Conservation (phyloP, 192 early-diverging fungal species). For the Coemansia sp. region DNA sequence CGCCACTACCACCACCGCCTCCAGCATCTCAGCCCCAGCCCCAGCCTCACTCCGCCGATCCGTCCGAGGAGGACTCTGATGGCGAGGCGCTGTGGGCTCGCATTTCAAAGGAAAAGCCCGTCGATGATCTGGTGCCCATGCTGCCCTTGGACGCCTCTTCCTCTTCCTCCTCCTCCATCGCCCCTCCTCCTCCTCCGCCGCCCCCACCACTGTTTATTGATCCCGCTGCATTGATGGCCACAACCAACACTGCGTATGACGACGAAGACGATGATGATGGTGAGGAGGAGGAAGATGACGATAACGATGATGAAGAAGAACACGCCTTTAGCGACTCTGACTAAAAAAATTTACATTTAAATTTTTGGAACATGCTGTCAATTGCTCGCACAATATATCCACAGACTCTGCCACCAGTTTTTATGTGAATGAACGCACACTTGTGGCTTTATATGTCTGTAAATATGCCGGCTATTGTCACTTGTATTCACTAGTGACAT, state of each 20-base stretch:
- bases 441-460: no score
- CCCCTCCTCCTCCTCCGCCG: no score
- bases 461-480: no score
- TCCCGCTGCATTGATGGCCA: not conserved
- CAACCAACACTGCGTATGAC: not conserved
- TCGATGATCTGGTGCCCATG: conserved; percentile 35
- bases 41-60: not conserved
- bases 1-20: not conserved
- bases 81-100: conserved; percentile 46
- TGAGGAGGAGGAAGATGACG: not conserved
- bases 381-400: no score
- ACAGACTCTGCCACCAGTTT: no score
- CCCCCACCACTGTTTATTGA: not conserved
- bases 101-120: conserved; percentile 29
- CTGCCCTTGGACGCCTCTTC: not conserved
- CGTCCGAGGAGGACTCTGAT: conserved; percentile 22
- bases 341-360: not conserved
- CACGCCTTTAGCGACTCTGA: not conserved
- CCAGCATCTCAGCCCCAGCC: not conserved
- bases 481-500: no score
- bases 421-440: no score
- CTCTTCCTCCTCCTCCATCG: not conserved
- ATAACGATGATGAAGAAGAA: not conserved
- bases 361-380: no score
- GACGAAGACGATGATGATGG: not conserved